Evolutionary conservation across 805 yeast genomes (phyloP).

Genomic region (Sporopachydermia lactativora): DNA sequence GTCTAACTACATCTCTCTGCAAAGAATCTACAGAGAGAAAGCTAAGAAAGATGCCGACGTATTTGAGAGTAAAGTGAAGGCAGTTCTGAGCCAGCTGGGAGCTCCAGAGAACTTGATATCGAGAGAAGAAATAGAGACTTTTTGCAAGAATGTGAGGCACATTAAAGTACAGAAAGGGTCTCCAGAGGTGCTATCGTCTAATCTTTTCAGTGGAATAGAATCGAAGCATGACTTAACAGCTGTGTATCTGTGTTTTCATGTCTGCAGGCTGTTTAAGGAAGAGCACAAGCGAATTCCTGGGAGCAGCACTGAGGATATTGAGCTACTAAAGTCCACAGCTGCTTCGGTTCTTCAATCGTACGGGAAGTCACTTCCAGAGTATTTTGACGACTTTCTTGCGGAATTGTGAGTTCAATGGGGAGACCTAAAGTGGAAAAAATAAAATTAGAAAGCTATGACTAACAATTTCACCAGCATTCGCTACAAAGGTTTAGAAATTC

Average conservation of each 20-base stretch:
- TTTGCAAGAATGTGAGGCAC: constrained; percentile 48
- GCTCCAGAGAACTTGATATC: constrained; percentile 19
- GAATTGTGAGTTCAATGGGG: not conserved
- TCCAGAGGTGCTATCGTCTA: constrained; percentile 7
- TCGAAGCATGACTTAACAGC: constrained; percentile 11
- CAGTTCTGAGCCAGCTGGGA: constrained; percentile 17
- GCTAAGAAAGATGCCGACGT: constrained; percentile 32
- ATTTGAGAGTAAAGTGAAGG: constrained; percentile 23
- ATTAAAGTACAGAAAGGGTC: constrained; percentile 36
- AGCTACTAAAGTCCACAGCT: not conserved
- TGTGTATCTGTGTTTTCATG: constrained; percentile 14
- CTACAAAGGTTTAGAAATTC: constrained; percentile 29
- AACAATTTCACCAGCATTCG: constrained; percentile 11
- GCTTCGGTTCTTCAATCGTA: not conserved
- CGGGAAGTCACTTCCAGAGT: not conserved
- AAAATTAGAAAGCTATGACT: constrained; percentile 7
- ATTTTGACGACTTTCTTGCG: not conserved
- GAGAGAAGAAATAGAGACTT: constrained; percentile 26
- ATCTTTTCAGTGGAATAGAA: constrained; percentile 9
- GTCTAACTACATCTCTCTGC: constrained; percentile 40
- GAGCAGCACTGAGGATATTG: not conserved
- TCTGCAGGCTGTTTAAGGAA: constrained; percentile 12
- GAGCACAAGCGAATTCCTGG: constrained; percentile 4
- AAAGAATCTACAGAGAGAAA: constrained; percentile 40
- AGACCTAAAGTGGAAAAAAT: constrained; percentile 10